A percentile compares a stretch with the other conserved stretches of the same genome.
phyloP scores from a whole-genome alignment of 352 stramenopile species.

The Phytophthora pini region DNA sequence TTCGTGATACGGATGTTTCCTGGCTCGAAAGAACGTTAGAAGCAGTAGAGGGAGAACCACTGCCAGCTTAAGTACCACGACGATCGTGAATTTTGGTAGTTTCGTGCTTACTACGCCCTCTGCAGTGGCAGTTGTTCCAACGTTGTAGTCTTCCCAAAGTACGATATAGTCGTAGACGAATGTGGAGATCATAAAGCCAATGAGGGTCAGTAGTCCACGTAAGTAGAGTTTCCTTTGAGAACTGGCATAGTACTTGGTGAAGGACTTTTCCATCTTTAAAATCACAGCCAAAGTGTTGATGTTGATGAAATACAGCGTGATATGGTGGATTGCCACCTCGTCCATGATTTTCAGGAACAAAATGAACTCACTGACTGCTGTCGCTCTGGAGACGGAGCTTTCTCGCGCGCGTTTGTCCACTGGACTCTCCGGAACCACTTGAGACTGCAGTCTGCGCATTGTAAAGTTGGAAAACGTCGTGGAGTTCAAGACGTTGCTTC shows the following conservation, averaged over 20 bases:
- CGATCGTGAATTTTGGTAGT: slow-evolving; percentile 70
- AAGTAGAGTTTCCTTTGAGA: slow-evolving; percentile 70
- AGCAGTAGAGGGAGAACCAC: slow-evolving; percentile 69
- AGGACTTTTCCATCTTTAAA: slow-evolving; percentile 79
- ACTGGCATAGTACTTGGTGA: slow-evolving; percentile 82
- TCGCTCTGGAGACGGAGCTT: slow-evolving; percentile 57
- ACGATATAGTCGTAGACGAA: slow-evolving; percentile 83
- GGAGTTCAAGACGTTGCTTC: slow-evolving; percentile 32
- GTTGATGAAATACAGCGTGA: slow-evolving; percentile 87
- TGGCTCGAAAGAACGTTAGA: slow-evolving; percentile 71
- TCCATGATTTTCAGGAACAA: slow-evolving; percentile 86
- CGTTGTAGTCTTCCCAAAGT: slow-evolving; percentile 62
- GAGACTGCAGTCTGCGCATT: slow-evolving; percentile 32
- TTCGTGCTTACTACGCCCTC: slow-evolving; percentile 32
- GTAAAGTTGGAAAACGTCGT: slow-evolving; percentile 31
- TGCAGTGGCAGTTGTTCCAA: slow-evolving; percentile 34
- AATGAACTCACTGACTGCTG: slow-evolving; percentile 74
- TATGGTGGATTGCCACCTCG: slow-evolving; percentile 79
- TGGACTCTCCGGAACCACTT: slow-evolving; percentile 46
- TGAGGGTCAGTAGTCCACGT: slow-evolving; percentile 59
- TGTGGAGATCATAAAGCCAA: slow-evolving; percentile 74
- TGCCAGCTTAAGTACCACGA: slow-evolving; percentile 67
- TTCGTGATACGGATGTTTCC: slow-evolving; percentile 63
- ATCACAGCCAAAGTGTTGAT: slow-evolving; percentile 74
- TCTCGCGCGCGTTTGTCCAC: slow-evolving; percentile 50